Base-by-base conservation (phyloP, 345 rosid genomes). In the Gossypium rotundifolium region DNA sequence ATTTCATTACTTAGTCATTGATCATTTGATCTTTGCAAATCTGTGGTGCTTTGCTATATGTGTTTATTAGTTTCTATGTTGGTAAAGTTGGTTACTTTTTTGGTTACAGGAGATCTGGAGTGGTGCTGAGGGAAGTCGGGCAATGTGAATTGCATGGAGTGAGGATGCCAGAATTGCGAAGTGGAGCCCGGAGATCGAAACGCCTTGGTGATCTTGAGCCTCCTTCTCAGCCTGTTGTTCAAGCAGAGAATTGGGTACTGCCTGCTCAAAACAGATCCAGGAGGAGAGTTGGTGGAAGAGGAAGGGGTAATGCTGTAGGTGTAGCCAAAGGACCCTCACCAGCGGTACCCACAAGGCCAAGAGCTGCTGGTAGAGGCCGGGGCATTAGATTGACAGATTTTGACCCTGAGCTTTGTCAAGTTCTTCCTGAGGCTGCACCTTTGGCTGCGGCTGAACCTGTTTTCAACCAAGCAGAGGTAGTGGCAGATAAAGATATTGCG, bases 81-180 rank as follows among this genome's bases (percentile, higher is more conserved):
- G 17, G 70, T 73, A 61, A 58, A 45, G 45, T 44, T 23, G 54
- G n/a, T 62, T 65, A 59, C 60, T 63, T 45, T 75, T 76, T 65
- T 60, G 75, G 82, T 73, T 57, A 67, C 87, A 88, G 93, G 78
- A 76, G 71, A 81, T 74, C 81, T 63, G 69, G 67, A 81, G 82
- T 80, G 81, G 75, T 69, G 72, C 67, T 25, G 11, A 64, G 71
- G 75, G 79, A 75, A 82, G 52, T 54, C 51, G 77, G 77, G 89
- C 33, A 80, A 74, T 82, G 86, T 85, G 80, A 90, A 79, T 87
- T 93, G 92, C 88, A 93, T 93, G 98, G 95, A 88, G 67, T 93
- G 90, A 93, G 85, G 85, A 93, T 93, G 98, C 98, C 96, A 66
- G 97, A 93, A 84, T 85, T 93, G 92, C 87, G 93, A 90, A 94